Percentiles rank a stretch among this genome's conserved stretches.
These are phyloP conservation scores for Mesotaenium endlicherianum DNA, from an alignment of 139 green algal species.

Conservation along the genomic window DNA sequence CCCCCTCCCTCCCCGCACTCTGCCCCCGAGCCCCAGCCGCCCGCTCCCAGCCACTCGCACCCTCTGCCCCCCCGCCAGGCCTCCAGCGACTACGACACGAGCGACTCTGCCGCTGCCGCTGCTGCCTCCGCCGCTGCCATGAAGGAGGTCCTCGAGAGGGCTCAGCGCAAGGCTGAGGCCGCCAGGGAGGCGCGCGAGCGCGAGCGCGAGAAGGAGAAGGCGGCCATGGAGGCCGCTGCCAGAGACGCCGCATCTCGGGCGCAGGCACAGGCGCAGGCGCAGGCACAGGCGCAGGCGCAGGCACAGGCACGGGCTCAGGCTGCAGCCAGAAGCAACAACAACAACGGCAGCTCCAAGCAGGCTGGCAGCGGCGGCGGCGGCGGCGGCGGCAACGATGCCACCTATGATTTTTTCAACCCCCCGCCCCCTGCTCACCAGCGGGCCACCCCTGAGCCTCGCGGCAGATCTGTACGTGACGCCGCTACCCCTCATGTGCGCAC, in stretches of 20 bases:
- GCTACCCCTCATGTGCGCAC: no score
- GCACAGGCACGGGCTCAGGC: slow-evolving; percentile 2
- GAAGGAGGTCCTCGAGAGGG: slow-evolving; percentile 29
- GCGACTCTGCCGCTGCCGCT: slow-evolving; percentile 12
- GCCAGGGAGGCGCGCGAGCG: not conserved
- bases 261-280: not conserved
- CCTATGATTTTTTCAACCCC: not conserved
- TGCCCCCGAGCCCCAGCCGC: not conserved
- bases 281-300: not conserved
- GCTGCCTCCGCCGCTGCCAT: slow-evolving; percentile 22
- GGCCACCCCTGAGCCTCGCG: no score
- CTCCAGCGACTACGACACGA: not conserved
- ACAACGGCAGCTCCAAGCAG: not conserved
- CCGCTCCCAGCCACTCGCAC: not conserved
- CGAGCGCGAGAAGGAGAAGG: slow-evolving; percentile 31
- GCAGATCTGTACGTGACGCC: no score
- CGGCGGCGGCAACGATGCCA: not conserved
- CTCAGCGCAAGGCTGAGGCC: slow-evolving; percentile 30
- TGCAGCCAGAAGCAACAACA: not conserved
- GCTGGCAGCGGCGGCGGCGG: not conserved
- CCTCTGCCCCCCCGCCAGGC: not conserved
- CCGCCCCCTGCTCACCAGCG: no score
- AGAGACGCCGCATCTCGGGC: not conserved
- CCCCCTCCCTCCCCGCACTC: not conserved
- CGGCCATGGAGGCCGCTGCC: not conserved